These are phyloP conservation scores for Saccharomycopsis schoenii DNA, from an alignment of 805 yeast genomes.

Conservation along the genomic window DNA sequence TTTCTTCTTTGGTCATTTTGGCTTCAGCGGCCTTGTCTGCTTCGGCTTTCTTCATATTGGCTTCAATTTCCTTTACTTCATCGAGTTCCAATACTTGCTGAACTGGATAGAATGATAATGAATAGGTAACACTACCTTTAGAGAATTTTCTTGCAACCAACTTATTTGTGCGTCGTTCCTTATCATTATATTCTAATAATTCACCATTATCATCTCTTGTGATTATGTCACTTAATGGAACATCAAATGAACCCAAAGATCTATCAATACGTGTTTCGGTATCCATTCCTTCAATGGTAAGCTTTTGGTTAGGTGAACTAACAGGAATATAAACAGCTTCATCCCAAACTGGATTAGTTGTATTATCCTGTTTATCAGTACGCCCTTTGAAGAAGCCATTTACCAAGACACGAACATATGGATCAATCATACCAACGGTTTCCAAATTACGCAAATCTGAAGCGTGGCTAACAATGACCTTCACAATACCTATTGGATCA, in stretches of 20 bases:
- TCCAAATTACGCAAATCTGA: conserved; percentile 74
- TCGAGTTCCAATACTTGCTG: conserved; percentile 69
- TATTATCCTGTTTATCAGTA: conserved; percentile 57
- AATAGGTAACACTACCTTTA: conserved; percentile 65
- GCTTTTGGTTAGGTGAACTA: conserved; percentile 69
- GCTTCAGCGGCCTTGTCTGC: conserved; percentile 28
- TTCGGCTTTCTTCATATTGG: conserved; percentile 30
- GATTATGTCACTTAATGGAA: conserved; percentile 59
- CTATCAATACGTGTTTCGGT: conserved; percentile 70
- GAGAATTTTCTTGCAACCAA: conserved; percentile 71
- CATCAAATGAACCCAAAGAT: conserved; percentile 72
- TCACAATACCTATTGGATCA: conserved; percentile 89
- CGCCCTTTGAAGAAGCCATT: conserved; percentile 72
- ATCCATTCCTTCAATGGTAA: conserved; percentile 89
- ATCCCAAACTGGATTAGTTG: conserved; percentile 76
- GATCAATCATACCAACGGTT: conserved; percentile 84
- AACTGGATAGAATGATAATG: conserved; percentile 75
- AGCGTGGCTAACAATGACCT: conserved; percentile 64
- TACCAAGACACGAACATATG: conserved; percentile 71
- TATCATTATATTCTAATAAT: conserved; percentile 47
- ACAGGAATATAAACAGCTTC: conserved; percentile 76
- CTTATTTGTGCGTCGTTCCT: conserved; percentile 47
- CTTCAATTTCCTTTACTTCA: conserved; percentile 52
- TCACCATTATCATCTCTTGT: conserved; percentile 55
- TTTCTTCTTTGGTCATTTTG: conserved; percentile 21